These are phyloP conservation scores for Schizothecium vesticola DNA, from an alignment of 495 filamentous ascomycete genomes.

Conservation along the genomic window DNA sequence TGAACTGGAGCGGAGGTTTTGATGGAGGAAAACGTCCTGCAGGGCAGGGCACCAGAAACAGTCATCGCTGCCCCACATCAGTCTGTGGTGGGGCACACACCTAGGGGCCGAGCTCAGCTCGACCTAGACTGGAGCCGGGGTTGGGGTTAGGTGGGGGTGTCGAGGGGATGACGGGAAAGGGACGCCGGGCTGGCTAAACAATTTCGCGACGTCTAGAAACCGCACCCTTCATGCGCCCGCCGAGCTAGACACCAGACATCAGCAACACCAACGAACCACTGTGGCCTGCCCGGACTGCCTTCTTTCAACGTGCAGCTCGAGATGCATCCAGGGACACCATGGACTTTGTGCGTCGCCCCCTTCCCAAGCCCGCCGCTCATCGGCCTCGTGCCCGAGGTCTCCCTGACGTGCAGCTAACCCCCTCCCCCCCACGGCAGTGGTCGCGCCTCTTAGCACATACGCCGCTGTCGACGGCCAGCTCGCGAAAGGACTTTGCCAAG, in stretches of 20 bases:
- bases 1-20: neutral
- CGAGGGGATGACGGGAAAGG: neutral
- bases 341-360: constrained; percentile 35
- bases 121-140: neutral
- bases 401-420: neutral
- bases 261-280: constrained; percentile 1
- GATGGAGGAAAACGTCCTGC: neutral
- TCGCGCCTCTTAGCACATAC: constrained; percentile 84
- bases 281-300: constrained; percentile 4
- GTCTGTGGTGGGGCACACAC: neutral
- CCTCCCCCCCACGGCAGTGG: constrained; percentile 50
- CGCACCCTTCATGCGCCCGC: constrained; percentile 22
- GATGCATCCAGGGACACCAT: constrained; percentile 35
- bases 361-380: neutral
- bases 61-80: neutral
- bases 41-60: neutral
- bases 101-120: too few relatives aligned
- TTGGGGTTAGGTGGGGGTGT: constrained; percentile 3
- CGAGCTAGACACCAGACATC: constrained; percentile 5
- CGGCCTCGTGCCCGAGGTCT: neutral
- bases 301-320: constrained; percentile 19
- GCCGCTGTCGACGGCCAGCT: constrained; percentile 51
- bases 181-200: constrained; percentile 21
- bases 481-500: constrained; percentile 57
- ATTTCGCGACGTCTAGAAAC: constrained; percentile 32